phyloP scores from a whole-genome alignment of 2,329 filamentous ascomycete species.

The Aspergillus ochraceoroseus region DNA sequence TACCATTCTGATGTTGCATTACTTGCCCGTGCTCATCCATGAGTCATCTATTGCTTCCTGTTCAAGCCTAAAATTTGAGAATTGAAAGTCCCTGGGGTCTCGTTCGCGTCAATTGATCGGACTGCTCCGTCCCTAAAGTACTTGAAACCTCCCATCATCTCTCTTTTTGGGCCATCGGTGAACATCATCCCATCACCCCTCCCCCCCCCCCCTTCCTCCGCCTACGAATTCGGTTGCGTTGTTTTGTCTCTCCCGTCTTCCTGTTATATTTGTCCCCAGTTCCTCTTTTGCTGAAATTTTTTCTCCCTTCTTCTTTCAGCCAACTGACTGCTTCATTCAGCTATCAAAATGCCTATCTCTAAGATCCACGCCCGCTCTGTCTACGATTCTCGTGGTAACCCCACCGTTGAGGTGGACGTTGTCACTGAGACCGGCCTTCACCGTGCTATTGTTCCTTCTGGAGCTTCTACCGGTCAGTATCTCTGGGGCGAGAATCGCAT shows the following conservation, averaged over 20 bases:
- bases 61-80: not conserved
- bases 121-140: constrained; percentile 15
- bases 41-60: constrained; percentile 4
- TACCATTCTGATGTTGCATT: constrained; percentile 2
- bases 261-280: constrained; percentile 20
- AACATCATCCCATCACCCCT: constrained; percentile 32
- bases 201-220: too few species aligned
- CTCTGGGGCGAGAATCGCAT: not conserved
- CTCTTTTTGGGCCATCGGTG: constrained; percentile 40
- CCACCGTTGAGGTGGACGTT: constrained; percentile 96
- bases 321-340: constrained; percentile 27
- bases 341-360: constrained; percentile 73
- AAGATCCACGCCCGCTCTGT: constrained; percentile 91
- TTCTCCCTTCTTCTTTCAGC: constrained; percentile 20
- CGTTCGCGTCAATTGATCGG: constrained; percentile 20
- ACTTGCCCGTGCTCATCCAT: not conserved
- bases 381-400: constrained; percentile 98
- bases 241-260: constrained; percentile 13
- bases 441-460: constrained; percentile 94
- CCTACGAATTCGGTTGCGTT: constrained; percentile 29
- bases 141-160: constrained; percentile 18
- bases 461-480: constrained; percentile 81
- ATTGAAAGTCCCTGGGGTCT: constrained; percentile 9
- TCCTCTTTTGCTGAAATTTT: constrained; percentile 18
- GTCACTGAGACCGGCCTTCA: constrained; percentile 94